Conservation (phyloP, 2,329 filamentous ascomycete species). For the Verticillium longisporum region DNA sequence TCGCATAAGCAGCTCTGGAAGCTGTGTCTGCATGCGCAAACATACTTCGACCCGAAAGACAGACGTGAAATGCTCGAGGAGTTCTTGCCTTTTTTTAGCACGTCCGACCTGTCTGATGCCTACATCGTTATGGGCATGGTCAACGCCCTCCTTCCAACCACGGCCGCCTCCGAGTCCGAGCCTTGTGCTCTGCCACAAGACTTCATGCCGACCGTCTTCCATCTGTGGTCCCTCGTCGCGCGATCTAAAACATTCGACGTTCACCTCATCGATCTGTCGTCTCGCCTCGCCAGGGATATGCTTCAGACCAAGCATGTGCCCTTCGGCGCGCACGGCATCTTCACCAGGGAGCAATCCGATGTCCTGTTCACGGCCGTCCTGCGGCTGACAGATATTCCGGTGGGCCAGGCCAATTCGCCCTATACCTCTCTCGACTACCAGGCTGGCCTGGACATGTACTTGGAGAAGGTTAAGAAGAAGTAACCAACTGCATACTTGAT, state of each 20-base stretch:
- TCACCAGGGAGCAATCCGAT: constrained; percentile 84
- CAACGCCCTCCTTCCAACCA: constrained; percentile 82
- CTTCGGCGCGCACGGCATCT: constrained; percentile 84
- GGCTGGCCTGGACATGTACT: constrained; percentile 73
- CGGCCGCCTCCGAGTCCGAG: constrained; percentile 64
- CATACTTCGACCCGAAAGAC: constrained; percentile 87
- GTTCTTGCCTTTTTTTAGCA: constrained; percentile 81
- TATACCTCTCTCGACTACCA: constrained; percentile 82
- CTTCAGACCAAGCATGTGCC: constrained; percentile 67
- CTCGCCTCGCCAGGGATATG: constrained; percentile 78
- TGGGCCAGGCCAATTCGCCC: constrained; percentile 89
- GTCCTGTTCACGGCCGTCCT: constrained; percentile 89
- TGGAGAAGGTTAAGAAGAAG: constrained; percentile 91
- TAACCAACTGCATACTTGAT: constrained; percentile 89
- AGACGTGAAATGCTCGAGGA: constrained; percentile 76
- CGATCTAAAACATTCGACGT: constrained; percentile 83
- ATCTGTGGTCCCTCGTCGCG: constrained; percentile 90
- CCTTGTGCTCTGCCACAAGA: constrained; percentile 77
- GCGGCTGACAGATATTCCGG: constrained; percentile 86
- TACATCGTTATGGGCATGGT: constrained; percentile 88
- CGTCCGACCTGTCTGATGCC: constrained; percentile 83
- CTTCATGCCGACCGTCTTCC: constrained; percentile 90
- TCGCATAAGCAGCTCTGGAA: constrained; percentile 67
- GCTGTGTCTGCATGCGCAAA: constrained; percentile 81
- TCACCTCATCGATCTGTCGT: constrained; percentile 84